These are phyloP conservation scores for Coniella lustricola DNA, from an alignment of 2,329 filamentous ascomycete species.

Conservation along the genomic window DNA sequence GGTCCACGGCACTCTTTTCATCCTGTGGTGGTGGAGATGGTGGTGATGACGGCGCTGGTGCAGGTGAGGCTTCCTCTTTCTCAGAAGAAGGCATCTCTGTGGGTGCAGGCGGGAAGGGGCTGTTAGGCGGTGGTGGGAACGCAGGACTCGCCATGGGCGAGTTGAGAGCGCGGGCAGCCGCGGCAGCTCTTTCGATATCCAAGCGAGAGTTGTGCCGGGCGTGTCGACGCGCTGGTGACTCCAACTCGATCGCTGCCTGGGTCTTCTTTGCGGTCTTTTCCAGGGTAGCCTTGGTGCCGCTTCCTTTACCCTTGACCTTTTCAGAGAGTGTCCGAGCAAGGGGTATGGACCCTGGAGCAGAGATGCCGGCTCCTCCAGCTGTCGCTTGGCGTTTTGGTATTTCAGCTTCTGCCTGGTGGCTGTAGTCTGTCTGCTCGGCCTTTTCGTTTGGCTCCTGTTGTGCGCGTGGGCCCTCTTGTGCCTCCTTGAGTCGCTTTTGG, in stretches of 20 bases:
- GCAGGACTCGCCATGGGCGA: slow-evolving; percentile 13
- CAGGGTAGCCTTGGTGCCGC: slow-evolving; percentile 18
- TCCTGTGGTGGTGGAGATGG: too few species aligned
- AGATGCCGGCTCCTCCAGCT: slow-evolving; percentile 34
- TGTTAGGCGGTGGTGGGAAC: slow-evolving; percentile 2
- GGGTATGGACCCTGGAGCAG: slow-evolving; percentile 32
- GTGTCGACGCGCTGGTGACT: slow-evolving; percentile 11
- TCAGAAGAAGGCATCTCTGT: slow-evolving; percentile 18
- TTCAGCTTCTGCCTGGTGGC: slow-evolving; percentile 18
- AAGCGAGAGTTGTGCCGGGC: slow-evolving; percentile 17
- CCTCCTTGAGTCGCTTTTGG: slow-evolving; percentile 66
- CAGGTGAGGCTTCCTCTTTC: slow-evolving; percentile 3
- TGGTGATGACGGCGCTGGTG: too few species aligned
- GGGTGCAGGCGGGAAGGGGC: slow-evolving; percentile 2
- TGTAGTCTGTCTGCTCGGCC: slow-evolving; percentile 33
- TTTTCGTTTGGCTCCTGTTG: slow-evolving; percentile 47
- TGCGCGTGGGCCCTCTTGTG: slow-evolving; percentile 38
- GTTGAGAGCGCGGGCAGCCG: slow-evolving; percentile 23
- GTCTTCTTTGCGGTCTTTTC: slow-evolving; percentile 2
- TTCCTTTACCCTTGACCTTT: slow-evolving; percentile 25
- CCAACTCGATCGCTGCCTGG: slow-evolving; percentile 4
- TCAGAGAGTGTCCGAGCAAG: slow-evolving; percentile 30
- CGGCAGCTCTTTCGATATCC: slow-evolving; percentile 24
- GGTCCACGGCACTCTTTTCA: slow-evolving; percentile 12
- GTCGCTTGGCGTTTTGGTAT: slow-evolving; percentile 20